Conservation (phyloP, 257 asterid genomes). For the Nicotiana benthamiana region DNA sequence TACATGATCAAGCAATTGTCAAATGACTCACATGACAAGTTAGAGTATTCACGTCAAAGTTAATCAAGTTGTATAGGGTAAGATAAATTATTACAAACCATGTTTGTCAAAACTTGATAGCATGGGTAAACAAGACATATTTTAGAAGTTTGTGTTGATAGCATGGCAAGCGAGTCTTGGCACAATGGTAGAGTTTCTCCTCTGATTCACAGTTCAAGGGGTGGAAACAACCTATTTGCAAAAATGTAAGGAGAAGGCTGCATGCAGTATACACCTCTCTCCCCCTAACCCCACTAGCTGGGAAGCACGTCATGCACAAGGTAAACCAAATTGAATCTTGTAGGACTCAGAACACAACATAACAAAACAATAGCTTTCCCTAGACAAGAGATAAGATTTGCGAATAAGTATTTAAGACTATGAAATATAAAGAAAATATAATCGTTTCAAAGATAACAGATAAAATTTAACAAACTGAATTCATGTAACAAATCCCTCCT, state of each 20-base stretch:
- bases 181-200: neutral
- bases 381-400: neutral
- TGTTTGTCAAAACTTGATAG: neutral
- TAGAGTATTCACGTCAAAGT: neutral
- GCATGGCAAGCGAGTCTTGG: neutral
- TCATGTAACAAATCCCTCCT: neutral
- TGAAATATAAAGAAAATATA: neutral
- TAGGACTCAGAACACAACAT: neutral
- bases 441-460: neutral
- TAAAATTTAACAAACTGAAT: conserved; percentile 1
- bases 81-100: neutral
- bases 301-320: neutral
- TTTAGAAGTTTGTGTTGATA: neutral
- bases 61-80: neutral
- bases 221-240: neutral
- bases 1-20: neutral
- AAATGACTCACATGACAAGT: neutral
- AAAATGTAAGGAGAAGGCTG: neutral
- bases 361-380: neutral
- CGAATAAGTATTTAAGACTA: neutral
- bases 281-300: neutral
- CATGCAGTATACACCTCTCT: neutral
- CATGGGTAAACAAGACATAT: neutral
- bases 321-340: neutral
- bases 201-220: neutral